Evolutionary conservation across 768 basidiomycete genomes (phyloP), one percentile per base, ranked within the genome.

Genomic region (Clitopilus passeckerianus): DNA sequence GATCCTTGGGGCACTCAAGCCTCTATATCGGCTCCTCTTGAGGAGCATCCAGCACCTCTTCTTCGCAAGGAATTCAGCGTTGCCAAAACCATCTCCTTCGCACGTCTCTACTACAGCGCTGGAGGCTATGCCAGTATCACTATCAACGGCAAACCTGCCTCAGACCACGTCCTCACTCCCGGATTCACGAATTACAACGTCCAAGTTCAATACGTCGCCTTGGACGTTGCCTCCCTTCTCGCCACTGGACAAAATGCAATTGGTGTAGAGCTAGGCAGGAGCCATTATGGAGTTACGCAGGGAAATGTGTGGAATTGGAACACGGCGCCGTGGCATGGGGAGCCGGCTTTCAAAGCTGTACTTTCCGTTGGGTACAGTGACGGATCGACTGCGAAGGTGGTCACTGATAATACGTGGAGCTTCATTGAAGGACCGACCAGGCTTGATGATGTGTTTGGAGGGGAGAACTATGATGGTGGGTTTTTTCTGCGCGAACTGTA

Each of bases 241-340:
- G 24, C 34, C 7, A 20, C 23, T 34, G 67, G 67, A 5, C 41
- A 58, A 6, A 72, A 72, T 41, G 66, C 62, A 12, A 61, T 70
- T 50, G 61, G 66, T 10, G 64, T 66, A 1, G 66, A 67, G 58
- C 65, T 70, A 34, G 71, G 71, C 10, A 65, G 71, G 34, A 61
- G 64, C 27, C 71, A 72, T 59, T 70, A 67, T 55, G 71, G 67
- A 10, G 68, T 69, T 1, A 72, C 69, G 1, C 69, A 72, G 53
- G 68, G 69, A 14, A 69, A 56, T 50, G 68, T 69, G n/a, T 72
- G 69, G 69, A 72, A 68, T 59, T 72, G 71, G 69, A 60, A 63
- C 43, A 57, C 56, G n/a, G 71, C 65, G n/a, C 60, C 71, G 15
- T 72, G 71, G 69, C 71, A 70, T 33, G 69, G 61, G 1, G 69